A percentile compares a stretch with the other conserved stretches of the same genome.
These are phyloP conservation scores for Blastomyces emzantsi DNA, from an alignment of 2,329 filamentous ascomycete species.

Conservation along the genomic window DNA sequence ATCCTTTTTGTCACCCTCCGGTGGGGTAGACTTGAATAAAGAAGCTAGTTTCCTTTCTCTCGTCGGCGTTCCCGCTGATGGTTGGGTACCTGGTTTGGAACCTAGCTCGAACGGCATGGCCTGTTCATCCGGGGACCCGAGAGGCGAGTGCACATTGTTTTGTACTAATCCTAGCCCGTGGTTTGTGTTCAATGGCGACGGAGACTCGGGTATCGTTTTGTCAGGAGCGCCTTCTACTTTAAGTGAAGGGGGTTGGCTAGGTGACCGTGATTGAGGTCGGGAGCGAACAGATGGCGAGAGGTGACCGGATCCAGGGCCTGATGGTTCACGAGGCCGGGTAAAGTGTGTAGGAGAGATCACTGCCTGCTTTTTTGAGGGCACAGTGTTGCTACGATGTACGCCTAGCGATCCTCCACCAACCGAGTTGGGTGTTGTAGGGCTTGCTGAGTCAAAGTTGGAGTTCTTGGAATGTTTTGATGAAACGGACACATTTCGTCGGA, in stretches of 20 bases:
- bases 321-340: constrained; percentile 10
- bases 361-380: constrained; percentile 67
- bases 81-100: constrained; percentile 35
- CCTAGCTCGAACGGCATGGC: constrained; percentile 34
- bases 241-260: constrained; percentile 22
- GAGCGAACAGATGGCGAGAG: constrained; percentile 25
- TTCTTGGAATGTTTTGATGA: constrained; percentile 79
- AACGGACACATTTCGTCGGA: constrained; percentile 79
- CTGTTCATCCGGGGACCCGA: constrained; percentile 11
- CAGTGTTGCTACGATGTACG: constrained; percentile 76
- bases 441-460: constrained; percentile 57
- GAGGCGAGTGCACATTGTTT: not conserved
- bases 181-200: constrained; percentile 9
- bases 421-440: constrained; percentile 53
- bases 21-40: constrained; percentile 61
- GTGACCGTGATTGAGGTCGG: constrained; percentile 21
- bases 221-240: constrained; percentile 17
- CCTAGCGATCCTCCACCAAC: constrained; percentile 41
- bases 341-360: constrained; percentile 27
- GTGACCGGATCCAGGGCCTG: constrained; percentile 39
- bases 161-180: not conserved
- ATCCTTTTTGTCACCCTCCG: constrained; percentile 50
- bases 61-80: constrained; percentile 45
- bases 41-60: constrained; percentile 60
- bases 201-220: constrained; percentile 11